Evolutionary conservation across 2,329 filamentous ascomycete species (phyloP).

Genomic region (Venturia carpophila): DNA sequence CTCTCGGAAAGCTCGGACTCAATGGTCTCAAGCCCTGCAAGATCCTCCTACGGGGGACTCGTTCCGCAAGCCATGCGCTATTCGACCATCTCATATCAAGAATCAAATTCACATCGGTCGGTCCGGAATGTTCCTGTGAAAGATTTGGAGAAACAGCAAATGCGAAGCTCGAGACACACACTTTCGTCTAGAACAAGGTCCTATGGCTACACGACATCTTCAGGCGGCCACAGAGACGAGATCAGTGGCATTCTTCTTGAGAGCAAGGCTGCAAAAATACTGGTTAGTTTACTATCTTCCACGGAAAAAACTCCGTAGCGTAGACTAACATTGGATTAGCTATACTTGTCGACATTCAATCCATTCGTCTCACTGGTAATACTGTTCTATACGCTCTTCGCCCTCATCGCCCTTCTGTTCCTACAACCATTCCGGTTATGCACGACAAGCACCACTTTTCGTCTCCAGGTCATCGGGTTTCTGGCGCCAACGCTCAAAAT

Average conservation of each 20-base stretch:
- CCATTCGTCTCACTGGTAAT: conserved; percentile 48
- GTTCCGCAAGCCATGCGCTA: background rate
- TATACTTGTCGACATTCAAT: conserved; percentile 44
- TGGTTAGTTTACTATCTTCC: background rate
- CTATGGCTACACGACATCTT: conserved; percentile 3
- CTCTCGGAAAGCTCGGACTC: conserved; percentile 7
- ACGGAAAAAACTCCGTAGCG: background rate
- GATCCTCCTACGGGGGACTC: background rate
- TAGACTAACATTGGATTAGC: background rate
- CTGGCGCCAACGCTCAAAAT: conserved; percentile 48
- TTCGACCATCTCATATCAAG: background rate
- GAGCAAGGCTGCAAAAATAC: conserved; percentile 9
- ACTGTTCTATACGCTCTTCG: conserved; percentile 46
- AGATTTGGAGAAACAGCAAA: conserved; percentile 1
- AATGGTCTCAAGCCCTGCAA: conserved; percentile 5
- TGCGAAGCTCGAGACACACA: conserved; percentile 8
- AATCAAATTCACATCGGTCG: conserved; percentile 4
- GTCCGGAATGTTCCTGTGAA: background rate
- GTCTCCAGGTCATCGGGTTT: conserved; percentile 43
- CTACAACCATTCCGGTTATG: conserved; percentile 49
- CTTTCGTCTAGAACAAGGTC: background rate
- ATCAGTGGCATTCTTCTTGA: background rate
- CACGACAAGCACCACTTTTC: conserved; percentile 40
- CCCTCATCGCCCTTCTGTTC: conserved; percentile 37
- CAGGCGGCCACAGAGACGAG: background rate